Evolutionary conservation across 192 early-diverging fungal species (phyloP).

Genomic region (Coemansia sp.): DNA sequence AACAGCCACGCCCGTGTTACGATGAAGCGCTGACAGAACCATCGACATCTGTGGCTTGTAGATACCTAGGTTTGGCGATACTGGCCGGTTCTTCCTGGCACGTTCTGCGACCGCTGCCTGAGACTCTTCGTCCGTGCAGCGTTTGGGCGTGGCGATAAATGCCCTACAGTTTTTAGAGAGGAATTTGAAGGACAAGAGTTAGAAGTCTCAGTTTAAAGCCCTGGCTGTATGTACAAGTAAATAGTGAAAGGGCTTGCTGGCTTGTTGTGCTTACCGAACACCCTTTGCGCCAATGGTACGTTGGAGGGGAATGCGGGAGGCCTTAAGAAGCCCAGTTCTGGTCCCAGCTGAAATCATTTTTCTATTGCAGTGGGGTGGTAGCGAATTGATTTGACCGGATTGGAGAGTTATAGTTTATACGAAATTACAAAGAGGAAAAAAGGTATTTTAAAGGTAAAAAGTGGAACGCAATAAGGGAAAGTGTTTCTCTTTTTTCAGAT

Average conservation of each 20-base stretch:
- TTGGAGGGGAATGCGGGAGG: slow-evolving; percentile 20
- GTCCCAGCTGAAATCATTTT: slow-evolving; percentile 41
- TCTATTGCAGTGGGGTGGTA: background rate
- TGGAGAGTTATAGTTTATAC: background rate
- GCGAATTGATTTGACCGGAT: background rate
- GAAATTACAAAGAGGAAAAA: no score
- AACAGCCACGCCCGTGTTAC: slow-evolving; percentile 75
- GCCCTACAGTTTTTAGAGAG: slow-evolving; percentile 25
- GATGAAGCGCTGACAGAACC: slow-evolving; percentile 70
- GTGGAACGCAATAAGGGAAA: no score
- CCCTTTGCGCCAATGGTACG: slow-evolving; percentile 19
- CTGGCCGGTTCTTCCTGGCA: slow-evolving; percentile 66
- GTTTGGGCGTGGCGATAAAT: slow-evolving; percentile 46
- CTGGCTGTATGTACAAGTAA: background rate
- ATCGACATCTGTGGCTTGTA: slow-evolving; percentile 91
- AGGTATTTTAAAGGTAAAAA: no score
- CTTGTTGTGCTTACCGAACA: slow-evolving; percentile 27
- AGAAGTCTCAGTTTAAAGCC: background rate
- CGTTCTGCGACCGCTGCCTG: slow-evolving; percentile 53
- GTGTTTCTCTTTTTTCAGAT: no score
- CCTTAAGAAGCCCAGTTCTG: slow-evolving; percentile 25
- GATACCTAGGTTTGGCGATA: slow-evolving; percentile 83
- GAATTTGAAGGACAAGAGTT: background rate
- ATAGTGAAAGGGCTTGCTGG: background rate
- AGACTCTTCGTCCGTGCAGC: slow-evolving; percentile 20